Evolutionary conservation across 768 basidiomycete genomes (phyloP).

Genomic region (Crassisporium funariophilum): DNA sequence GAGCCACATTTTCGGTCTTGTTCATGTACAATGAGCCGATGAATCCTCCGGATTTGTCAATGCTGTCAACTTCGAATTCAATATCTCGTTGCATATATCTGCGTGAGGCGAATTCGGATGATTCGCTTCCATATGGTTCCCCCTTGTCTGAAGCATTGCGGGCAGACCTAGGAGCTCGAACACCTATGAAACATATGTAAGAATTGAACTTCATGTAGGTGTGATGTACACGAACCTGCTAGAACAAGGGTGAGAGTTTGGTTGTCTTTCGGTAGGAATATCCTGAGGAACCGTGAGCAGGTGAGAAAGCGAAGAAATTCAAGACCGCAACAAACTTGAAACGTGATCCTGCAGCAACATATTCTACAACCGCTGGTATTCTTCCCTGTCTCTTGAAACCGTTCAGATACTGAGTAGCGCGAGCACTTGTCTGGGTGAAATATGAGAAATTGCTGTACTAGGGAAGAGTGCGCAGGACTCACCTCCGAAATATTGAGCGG

Average conservation of each 20-base stretch:
- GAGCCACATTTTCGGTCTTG: slow-evolving; percentile 85
- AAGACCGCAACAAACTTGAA: slow-evolving; percentile 69
- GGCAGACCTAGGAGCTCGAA: slow-evolving; percentile 87
- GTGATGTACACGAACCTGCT: slow-evolving; percentile 56
- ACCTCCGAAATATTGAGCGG: slow-evolving; percentile 95
- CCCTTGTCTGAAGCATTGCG: slow-evolving; percentile 80
- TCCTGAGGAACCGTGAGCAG: slow-evolving; percentile 40
- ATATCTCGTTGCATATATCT: slow-evolving; percentile 94
- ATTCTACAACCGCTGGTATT: slow-evolving; percentile 87
- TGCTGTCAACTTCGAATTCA: slow-evolving; percentile 87
- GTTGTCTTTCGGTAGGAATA: slow-evolving; percentile 89
- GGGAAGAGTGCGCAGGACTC: slow-evolving; percentile 5
- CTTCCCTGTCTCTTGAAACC: slow-evolving; percentile 89
- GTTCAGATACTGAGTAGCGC: slow-evolving; percentile 86
- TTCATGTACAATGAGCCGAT: slow-evolving; percentile 86
- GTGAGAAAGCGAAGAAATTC: not conserved
- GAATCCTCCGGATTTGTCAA: slow-evolving; percentile 95
- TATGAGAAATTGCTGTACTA: slow-evolving; percentile 2
- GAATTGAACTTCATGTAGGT: too few species aligned
- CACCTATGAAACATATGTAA: slow-evolving; percentile 53
- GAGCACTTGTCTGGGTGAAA: slow-evolving; percentile 52
- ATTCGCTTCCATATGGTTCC: slow-evolving; percentile 87
- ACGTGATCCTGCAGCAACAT: slow-evolving; percentile 90
- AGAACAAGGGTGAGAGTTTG: slow-evolving; percentile 92
- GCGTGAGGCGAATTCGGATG: slow-evolving; percentile 75